A percentile compares a stretch with the other conserved stretches of the same genome.
Evolutionary conservation across 306 rosid species (phyloP).

Genomic region (Ammopiptanthus mongolicus): DNA sequence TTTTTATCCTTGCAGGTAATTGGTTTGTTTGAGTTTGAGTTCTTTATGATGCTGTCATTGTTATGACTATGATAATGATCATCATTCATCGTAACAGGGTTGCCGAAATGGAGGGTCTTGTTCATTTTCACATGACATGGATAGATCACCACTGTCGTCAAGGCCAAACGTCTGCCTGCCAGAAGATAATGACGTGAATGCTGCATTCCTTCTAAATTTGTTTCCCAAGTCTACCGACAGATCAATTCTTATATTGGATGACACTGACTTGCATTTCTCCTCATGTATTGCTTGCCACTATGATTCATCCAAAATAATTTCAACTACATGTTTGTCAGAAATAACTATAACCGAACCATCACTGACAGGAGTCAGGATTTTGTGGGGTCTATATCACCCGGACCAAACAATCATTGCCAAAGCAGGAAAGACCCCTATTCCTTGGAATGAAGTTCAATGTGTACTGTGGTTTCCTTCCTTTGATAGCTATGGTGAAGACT

Average conservation of each 20-base stretch:
- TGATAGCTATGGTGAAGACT: slow-evolving; percentile 39
- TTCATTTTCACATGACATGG: slow-evolving; percentile 54
- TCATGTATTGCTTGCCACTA: slow-evolving; percentile 39
- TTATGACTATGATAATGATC: slow-evolving; percentile 14
- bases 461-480: slow-evolving; percentile 76
- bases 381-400: slow-evolving; percentile 71
- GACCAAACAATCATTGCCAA: slow-evolving; percentile 59
- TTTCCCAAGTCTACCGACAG: slow-evolving; percentile 42
- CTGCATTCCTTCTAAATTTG: slow-evolving; percentile 41
- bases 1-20: slow-evolving; percentile 69
- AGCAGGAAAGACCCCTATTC: slow-evolving; percentile 44
- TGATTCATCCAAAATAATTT: slow-evolving; percentile 58
- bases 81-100: slow-evolving; percentile 46
- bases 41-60: slow-evolving; percentile 5
- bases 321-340: slow-evolving; percentile 54
- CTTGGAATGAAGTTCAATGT: slow-evolving; percentile 62
- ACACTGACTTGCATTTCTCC: slow-evolving; percentile 48
- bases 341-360: slow-evolving; percentile 39
- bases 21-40: slow-evolving; percentile 7
- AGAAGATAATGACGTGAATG: slow-evolving; percentile 39
- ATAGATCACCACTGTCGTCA: slow-evolving; percentile 25
- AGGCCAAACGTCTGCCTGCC: slow-evolving; percentile 40
- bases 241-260: slow-evolving; percentile 69
- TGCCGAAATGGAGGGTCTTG: slow-evolving; percentile 79
- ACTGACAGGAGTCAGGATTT: slow-evolving; percentile 41